Base-by-base conservation (phyloP, 106 monocot genomes). In the Posidonia australis region DNA sequence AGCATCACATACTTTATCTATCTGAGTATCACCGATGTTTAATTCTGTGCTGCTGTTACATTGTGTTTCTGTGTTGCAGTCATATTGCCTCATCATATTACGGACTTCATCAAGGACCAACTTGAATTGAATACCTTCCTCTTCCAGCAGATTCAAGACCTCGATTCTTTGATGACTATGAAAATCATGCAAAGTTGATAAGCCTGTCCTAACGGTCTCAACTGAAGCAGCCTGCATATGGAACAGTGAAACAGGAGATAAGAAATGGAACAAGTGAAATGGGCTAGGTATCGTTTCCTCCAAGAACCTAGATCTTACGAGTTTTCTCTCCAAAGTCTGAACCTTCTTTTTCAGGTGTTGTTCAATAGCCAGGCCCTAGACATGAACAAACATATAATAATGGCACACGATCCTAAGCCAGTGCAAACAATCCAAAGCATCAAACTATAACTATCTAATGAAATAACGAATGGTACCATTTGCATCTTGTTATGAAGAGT, bases 281-380 rank as follows among this genome's bases (percentile, higher is more conserved):
- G 12, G 23, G 65, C 31, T 28, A 36, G 23, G 32, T 20, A 26
- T 9, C 16, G 65, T 48, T 25, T 18, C 61, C 76, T 5, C 24
- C 2, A 16, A 41, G 13, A 32, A 62, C 22, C 6, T 13, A 57
- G 27, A 5, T 27, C 82, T 51, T 79, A 91, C 96, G 66, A 79
- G 79, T 65, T 75, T 82, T 63, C 76, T 87, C 68, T 98, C 87
- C 54, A 83, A 54, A 52, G 55, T 48, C 17, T 60, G 77, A 29
- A 79, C 71, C 59, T 79, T 90, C 69, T 62, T 85, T 80, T 83
- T 84, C 56, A 90, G 65, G 83, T 98, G 87, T 14, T 77, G 78
- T 68, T 98, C 96, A 58, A 98, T 90, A 60, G 91, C 80, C 66
- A 98, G 71, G 3, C 96, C 96, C 90, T 91, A 36, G 24, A 63